Base-by-base conservation (phyloP, 148 eudicot genomes). In the Tetragonia tetragonoides region DNA sequence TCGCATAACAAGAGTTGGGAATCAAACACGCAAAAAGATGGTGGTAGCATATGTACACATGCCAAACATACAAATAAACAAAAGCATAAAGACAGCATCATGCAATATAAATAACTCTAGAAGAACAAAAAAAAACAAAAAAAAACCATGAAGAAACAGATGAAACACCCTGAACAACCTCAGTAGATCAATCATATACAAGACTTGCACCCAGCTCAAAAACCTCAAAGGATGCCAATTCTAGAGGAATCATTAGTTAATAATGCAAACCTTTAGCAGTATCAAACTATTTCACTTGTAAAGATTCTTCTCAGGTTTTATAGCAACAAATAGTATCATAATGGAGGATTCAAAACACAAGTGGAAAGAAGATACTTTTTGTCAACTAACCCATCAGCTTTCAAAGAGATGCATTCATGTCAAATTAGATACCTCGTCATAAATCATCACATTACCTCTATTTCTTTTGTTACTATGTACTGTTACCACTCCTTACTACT, bases 1-100 rank as follows among this genome's bases (percentile, higher is more conserved):
- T 69, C 74, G 82, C 39, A 74, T 57, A 40, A 62, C 23, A 73
- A 18, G 41, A 61, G 44, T 60, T 68, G 51, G 47, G 18, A 39
- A 39, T 42, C 59, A 67, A 68, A 53, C 28, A 24, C 38, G 42
- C 34, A 37, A 49, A 47, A 34, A 41, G 24, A 11, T 20, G 5
- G 64, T 60, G 64, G 23, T 14, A 61, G 59, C 8, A 62, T 65
- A 28, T 65, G 68, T 7, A n/a, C 41, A 77, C 2, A 56, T 39
- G 38, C 11, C 70, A 65, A 34, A n/a, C 65, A 42, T 10, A 37
- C 7, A 38, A 18, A 21, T 3, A 41, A 3, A 20, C 2, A 23
- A 42, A 68, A n/a, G 34, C 72, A 17, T 42, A n/a, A 42, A 21
- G 44, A 68, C 34, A 41, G 54, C 1, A 20, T 44, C 54, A 68